phyloP scores from a whole-genome alignment of 805 yeast species.

The Saccharomycopsis javanensis region DNA sequence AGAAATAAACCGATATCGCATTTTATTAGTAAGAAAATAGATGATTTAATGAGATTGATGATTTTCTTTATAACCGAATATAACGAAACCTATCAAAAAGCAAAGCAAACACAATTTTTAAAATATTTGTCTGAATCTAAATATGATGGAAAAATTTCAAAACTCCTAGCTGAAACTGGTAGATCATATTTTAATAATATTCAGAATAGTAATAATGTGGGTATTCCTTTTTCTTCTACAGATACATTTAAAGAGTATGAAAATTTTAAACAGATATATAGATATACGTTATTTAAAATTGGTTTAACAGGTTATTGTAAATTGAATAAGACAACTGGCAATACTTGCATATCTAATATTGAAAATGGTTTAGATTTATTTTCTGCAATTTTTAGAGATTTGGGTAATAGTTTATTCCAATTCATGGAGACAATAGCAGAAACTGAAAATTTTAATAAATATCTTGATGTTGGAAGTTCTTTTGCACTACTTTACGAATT shows the following conservation, averaged over 20 bases:
- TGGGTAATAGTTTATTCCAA: conserved; percentile 27
- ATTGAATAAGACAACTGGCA: conserved; percentile 1
- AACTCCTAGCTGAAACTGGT: neutral
- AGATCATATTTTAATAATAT: neutral
- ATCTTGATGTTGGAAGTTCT: conserved; percentile 1
- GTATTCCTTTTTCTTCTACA: neutral
- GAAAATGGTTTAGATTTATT: conserved; percentile 29
- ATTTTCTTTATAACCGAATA: neutral
- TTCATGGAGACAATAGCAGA: conserved; percentile 14
- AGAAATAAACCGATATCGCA: neutral
- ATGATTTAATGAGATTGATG: neutral
- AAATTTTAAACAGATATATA: conserved; percentile 20
- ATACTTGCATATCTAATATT: conserved; percentile 20
- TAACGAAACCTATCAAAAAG: neutral
- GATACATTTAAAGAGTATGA: neutral
- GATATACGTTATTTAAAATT: conserved; percentile 25
- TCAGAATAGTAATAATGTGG: neutral
- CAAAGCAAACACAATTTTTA: neutral
- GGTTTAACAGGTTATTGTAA: conserved; percentile 30
- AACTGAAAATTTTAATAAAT: neutral
- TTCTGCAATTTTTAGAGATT: conserved; percentile 28
- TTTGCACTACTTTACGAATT: neutral
- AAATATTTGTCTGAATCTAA: neutral
- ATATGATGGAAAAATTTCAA: neutral
- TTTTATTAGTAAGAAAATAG: neutral